Conservation (phyloP, 169 alveolate genomes). For the Eimeria praecox region DNA sequence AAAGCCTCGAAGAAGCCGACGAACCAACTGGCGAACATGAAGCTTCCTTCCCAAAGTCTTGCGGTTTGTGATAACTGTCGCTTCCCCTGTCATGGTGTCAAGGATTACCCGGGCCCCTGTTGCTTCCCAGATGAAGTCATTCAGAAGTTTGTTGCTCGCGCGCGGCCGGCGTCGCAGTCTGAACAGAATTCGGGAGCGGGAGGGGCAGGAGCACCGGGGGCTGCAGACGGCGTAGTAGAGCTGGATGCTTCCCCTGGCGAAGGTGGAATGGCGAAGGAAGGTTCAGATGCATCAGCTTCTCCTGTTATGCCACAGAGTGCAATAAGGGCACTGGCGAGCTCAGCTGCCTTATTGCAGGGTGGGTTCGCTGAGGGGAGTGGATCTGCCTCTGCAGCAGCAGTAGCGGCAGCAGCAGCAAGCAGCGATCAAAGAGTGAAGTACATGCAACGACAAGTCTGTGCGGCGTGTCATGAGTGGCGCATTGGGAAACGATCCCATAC, state of each 20-base stretch:
- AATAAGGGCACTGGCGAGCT: constrained; percentile 57
- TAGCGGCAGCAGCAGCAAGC: constrained; percentile 62
- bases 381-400: constrained; percentile 1
- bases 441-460: constrained; percentile 81
- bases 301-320: constrained; percentile 59
- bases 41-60: constrained; percentile 78
- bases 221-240: neutral
- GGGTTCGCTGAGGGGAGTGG: constrained; percentile 6
- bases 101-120: constrained; percentile 80
- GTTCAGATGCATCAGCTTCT: constrained; percentile 58
- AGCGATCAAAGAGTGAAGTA: constrained; percentile 58
- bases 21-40: constrained; percentile 81
- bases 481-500: constrained; percentile 73
- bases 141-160: constrained; percentile 64
- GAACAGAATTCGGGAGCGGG: neutral
- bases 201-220: constrained; percentile 10
- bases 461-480: constrained; percentile 80
- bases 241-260: constrained; percentile 51
- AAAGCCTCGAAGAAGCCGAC: constrained; percentile 78
- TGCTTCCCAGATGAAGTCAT: constrained; percentile 80
- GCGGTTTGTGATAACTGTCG: constrained; percentile 79
- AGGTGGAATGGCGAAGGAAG: constrained; percentile 44
- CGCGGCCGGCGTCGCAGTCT: constrained; percentile 64
- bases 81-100: constrained; percentile 81
- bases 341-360: constrained; percentile 69